These are phyloP conservation scores for Tardiomyces digboiensis DNA, from an alignment of 1,139 yeast species.

Conservation along the genomic window DNA sequence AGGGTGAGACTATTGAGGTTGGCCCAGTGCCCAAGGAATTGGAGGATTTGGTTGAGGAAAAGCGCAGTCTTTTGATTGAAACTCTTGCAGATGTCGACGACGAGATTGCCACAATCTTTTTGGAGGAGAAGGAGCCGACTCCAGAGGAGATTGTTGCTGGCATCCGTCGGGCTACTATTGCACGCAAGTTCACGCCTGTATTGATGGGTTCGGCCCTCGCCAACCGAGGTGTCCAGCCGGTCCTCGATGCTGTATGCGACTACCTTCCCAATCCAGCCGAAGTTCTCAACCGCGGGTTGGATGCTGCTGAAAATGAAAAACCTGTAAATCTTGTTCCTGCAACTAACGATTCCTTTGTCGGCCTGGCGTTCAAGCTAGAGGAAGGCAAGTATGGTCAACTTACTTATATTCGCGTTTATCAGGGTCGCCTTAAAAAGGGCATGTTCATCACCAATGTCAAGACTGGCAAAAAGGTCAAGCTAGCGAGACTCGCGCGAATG, in stretches of 20 bases:
- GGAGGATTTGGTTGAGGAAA: conserved; percentile 69
- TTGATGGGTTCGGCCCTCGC: conserved; percentile 98
- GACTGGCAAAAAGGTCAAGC: conserved; percentile 89
- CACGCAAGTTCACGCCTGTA: conserved; percentile 95
- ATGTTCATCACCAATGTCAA: conserved; percentile 81
- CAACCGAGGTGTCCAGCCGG: conserved; percentile 91
- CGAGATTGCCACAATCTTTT: conserved; percentile 85
- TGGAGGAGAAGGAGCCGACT: conserved; percentile 86
- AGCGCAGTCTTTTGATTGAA: conserved; percentile 76
- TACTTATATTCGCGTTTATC: conserved; percentile 94
- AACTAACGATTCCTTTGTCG: conserved; percentile 74
- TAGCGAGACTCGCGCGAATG: conserved; percentile 96
- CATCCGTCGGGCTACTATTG: conserved; percentile 94
- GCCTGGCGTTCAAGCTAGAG: conserved; percentile 94
- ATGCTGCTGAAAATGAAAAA: conserved; percentile 56
- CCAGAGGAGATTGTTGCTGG: conserved; percentile 76
- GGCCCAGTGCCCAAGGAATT: conserved; percentile 68
- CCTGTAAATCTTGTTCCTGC: conserved; percentile 73
- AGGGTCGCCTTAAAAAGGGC: conserved; percentile 91
- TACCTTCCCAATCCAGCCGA: conserved; percentile 94
- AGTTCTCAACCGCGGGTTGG: conserved; percentile 83
- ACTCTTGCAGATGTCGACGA: conserved; percentile 97
- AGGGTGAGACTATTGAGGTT: conserved; percentile 67
- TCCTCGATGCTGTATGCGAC: conserved; percentile 92
- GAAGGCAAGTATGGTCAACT: conserved; percentile 98